Conservation (phyloP, 2,329 filamentous ascomycete genomes). For the Fusarium redolens region DNA sequence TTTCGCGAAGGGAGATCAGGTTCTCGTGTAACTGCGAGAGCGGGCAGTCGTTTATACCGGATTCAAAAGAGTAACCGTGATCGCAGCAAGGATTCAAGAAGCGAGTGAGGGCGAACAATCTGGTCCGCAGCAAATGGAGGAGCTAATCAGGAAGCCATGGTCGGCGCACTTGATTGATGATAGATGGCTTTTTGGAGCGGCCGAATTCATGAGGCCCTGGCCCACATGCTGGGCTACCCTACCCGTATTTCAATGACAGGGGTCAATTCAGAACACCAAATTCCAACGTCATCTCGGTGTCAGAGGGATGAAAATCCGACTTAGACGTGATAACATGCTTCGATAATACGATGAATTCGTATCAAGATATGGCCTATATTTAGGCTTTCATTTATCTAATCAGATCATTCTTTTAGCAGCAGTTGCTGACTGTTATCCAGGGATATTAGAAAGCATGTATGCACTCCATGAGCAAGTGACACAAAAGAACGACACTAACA, state of each 20-base stretch:
- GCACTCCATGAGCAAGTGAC: neutral
- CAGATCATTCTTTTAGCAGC: neutral
- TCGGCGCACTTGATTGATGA: slow-evolving; percentile 28
- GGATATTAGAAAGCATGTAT: too few species aligned
- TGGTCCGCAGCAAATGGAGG: slow-evolving; percentile 4
- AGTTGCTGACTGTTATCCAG: neutral
- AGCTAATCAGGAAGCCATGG: slow-evolving; percentile 27
- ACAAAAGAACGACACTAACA: neutral
- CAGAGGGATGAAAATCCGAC: slow-evolving; percentile 41
- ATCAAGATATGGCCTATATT: neutral
- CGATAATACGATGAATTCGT: slow-evolving; percentile 21
- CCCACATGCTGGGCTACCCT: slow-evolving; percentile 32
- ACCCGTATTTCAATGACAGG: slow-evolving; percentile 31
- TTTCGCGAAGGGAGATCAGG: slow-evolving; percentile 5
- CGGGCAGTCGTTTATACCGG: neutral
- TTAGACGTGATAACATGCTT: neutral
- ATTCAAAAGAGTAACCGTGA: neutral
- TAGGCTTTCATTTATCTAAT: neutral
- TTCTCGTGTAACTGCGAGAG: slow-evolving; percentile 26
- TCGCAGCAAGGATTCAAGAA: slow-evolving; percentile 7
- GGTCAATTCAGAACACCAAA: slow-evolving; percentile 21
- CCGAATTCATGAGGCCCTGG: slow-evolving; percentile 38
- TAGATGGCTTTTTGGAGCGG: slow-evolving; percentile 41
- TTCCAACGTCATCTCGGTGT: slow-evolving; percentile 43
- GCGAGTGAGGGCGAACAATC: slow-evolving; percentile 24